Base-by-base conservation (phyloP, 345 rosid genomes). In the Salix koriyanagi region DNA sequence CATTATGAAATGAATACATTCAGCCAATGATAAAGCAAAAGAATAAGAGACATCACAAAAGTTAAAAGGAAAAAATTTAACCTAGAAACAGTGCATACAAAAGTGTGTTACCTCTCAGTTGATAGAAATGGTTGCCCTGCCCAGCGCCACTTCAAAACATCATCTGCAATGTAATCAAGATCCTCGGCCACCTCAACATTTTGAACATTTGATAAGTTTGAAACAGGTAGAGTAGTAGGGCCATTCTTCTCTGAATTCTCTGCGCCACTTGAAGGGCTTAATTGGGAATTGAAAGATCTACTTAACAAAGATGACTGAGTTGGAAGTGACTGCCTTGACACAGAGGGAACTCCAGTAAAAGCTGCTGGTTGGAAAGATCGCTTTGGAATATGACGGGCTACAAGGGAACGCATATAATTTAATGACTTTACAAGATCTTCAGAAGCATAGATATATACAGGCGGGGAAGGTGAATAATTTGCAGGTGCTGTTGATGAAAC, bases 361-460 rank as follows among this genome's bases (percentile, higher is more conserved):
- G 92, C 95, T 65, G 97, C 92, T 32, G 93, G 86, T 76, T 93
- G 99, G 80, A 96, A 92, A 81, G 91, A 89, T 76, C 94, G 83
- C 85, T 77, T 96, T 78, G 97, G 99, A 78, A 91, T 85, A 84
- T 92, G 92, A 83, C 86, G 87, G 78, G 89, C 92, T 87, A 91
- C 95, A 74, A 96, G 88, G 60, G 99, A 93, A 70, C 98, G 97
- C 64, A 96, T 93, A 88, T 96, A 96, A 84, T 87, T 90, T 81
- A 96, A 88, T 44, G 99, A 96, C 87, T 96, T 96, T 76, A 94
- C 96, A 81, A 94, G 91, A 60, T 91, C 86, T 37, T 78, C 86
- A 77, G 98, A 96, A 75, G 95, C 93, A 84, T 94, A 92, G 86
- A 88, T 92, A 73, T 94, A 90, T 30, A 90, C 97, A 19, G 99